These are phyloP conservation scores for Rhodotorula sp. DNA, from an alignment of 1,284 basidiomycete species.

Conservation along the genomic window DNA sequence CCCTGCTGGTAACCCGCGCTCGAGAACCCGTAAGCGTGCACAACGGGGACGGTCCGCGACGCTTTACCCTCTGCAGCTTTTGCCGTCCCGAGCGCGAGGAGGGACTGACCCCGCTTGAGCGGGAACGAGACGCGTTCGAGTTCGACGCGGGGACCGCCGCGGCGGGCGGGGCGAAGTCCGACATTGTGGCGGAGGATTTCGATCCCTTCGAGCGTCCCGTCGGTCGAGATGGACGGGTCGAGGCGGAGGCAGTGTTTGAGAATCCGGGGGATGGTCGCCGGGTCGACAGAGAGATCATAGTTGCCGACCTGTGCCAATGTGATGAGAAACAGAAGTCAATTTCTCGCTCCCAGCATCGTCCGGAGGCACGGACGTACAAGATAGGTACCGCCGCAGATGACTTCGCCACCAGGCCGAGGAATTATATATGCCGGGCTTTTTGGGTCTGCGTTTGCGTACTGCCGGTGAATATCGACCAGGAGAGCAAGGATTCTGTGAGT, in stretches of 20 bases:
- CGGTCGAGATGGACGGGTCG: constrained; percentile 48
- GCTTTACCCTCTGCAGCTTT: constrained; percentile 45
- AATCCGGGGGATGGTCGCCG: constrained; percentile 48
- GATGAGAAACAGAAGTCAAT: constrained; percentile 7
- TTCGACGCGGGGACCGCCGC: constrained; percentile 68
- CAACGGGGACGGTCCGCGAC: constrained; percentile 53
- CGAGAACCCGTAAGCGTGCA: constrained; percentile 75
- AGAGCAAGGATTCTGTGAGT: neutral
- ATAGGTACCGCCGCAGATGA: constrained; percentile 38
- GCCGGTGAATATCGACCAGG: neutral
- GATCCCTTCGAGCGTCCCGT: constrained; percentile 47
- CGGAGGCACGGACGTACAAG: constrained; percentile 4
- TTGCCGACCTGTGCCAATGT: constrained; percentile 36
- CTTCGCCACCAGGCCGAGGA: constrained; percentile 51
- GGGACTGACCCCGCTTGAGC: neutral
- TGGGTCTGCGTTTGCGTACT: constrained; percentile 22
- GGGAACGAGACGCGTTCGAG: constrained; percentile 55
- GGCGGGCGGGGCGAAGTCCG: constrained; percentile 67
- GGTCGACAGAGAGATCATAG: constrained; percentile 47
- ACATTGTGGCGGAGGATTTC: constrained; percentile 62
- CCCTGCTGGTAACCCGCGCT: constrained; percentile 48
- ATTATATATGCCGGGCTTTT: constrained; percentile 49
- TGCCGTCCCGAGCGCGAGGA: neutral
- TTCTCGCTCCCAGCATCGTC: neutral
- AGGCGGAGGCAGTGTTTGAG: constrained; percentile 49